Evolutionary conservation across 2,329 filamentous ascomycete genomes (phyloP).

Genomic region (Epichloe glyceriae): DNA sequence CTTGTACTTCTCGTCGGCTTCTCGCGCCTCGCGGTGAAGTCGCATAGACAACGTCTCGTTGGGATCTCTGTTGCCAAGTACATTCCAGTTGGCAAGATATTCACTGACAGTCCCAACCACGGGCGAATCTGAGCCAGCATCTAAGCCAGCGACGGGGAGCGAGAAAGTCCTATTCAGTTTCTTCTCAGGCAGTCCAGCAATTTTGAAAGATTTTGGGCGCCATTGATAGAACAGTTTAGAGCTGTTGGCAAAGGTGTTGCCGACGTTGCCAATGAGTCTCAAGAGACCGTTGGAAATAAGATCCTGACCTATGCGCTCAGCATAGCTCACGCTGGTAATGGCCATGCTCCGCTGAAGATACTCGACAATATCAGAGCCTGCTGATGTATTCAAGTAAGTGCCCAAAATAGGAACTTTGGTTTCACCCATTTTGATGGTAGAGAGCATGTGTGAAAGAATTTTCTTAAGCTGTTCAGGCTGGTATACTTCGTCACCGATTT

Average conservation of each 20-base stretch:
- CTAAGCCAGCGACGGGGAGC: constrained; percentile 45
- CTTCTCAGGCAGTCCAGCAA: constrained; percentile 81
- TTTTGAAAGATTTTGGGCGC: constrained; percentile 80
- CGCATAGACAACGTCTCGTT: constrained; percentile 85
- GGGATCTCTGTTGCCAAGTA: constrained; percentile 68
- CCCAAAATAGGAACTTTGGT: constrained; percentile 92
- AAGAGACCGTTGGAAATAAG: constrained; percentile 76
- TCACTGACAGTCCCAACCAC: constrained; percentile 74
- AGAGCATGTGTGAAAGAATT: constrained; percentile 73
- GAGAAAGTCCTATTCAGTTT: constrained; percentile 71
- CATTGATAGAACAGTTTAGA: constrained; percentile 97
- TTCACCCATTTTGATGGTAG: constrained; percentile 76
- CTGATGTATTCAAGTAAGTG: constrained; percentile 85
- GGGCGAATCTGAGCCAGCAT: constrained; percentile 51
- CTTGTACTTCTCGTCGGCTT: constrained; percentile 92
- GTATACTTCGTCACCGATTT: constrained; percentile 85
- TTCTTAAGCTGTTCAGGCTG: constrained; percentile 79
- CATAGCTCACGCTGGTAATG: constrained; percentile 73
- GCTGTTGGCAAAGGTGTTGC: constrained; percentile 92
- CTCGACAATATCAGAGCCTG: constrained; percentile 85
- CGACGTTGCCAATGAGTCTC: constrained; percentile 84
- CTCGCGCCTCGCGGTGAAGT: constrained; percentile 74
- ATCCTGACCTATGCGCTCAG: constrained; percentile 91
- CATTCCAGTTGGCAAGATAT: constrained; percentile 85
- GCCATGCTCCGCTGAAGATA: constrained; percentile 85